Conservation (phyloP, 352 stramenopile species). For the Pythium phragmiticola region DNA sequence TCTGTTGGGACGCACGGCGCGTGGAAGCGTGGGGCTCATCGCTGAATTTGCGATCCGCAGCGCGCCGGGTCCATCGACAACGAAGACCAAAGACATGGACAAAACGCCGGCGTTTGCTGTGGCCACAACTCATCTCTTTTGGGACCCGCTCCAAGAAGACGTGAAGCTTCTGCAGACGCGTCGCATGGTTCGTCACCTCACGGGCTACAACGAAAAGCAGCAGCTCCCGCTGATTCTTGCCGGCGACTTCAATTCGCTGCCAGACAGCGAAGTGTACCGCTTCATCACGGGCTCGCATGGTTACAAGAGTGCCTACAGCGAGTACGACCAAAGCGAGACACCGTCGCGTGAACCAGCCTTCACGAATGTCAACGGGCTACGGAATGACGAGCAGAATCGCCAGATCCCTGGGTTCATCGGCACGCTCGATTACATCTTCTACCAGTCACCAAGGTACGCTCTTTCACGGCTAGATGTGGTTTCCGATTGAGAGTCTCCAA, state of each 20-base stretch:
- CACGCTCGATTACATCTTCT: conserved; percentile 86
- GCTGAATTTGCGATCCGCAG: conserved; percentile 47
- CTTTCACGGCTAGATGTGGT: not conserved
- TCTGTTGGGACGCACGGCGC: conserved; percentile 41
- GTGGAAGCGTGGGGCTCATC: conserved; percentile 62
- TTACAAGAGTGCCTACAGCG: conserved; percentile 60
- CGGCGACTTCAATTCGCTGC: conserved; percentile 84
- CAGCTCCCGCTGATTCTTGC: conserved; percentile 51
- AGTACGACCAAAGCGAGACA: conserved; percentile 30
- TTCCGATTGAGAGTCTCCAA: not conserved
- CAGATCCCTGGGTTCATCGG: conserved; percentile 64
- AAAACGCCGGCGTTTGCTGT: conserved; percentile 50
- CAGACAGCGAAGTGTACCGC: conserved; percentile 68
- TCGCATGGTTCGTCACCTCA: conserved; percentile 48
- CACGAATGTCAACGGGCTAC: conserved; percentile 72
- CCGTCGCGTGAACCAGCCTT: conserved; percentile 52
- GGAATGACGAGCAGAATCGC: conserved; percentile 29
- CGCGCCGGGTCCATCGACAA: conserved; percentile 5
- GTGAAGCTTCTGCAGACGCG: conserved; percentile 77
- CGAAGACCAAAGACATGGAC: too few relatives aligned
- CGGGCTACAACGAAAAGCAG: conserved; percentile 32
- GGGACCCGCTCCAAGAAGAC: conserved; percentile 80
- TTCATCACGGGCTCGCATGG: conserved; percentile 41
- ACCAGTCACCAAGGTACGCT: conserved; percentile 45
- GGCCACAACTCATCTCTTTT: conserved; percentile 86